phyloP scores from a whole-genome alignment of 371 early-diverging fungal species.

The Actinomucor elegans region DNA sequence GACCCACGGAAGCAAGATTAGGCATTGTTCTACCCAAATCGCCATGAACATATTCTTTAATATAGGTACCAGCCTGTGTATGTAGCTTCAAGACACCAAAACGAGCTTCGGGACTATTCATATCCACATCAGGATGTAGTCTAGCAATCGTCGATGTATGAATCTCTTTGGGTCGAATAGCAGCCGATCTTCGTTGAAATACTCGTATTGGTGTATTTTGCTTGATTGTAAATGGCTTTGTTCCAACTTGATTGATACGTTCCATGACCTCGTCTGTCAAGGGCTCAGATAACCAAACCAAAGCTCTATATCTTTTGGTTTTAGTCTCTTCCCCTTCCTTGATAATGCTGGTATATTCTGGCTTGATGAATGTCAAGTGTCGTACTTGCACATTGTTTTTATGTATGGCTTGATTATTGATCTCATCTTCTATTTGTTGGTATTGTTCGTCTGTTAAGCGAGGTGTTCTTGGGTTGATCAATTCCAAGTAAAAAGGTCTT shows the following conservation, averaged over 20 bases:
- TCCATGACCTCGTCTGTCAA: constrained; percentile 56
- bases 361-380: constrained; percentile 43
- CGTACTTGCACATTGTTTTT: constrained; percentile 58
- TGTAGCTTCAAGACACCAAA: constrained; percentile 68
- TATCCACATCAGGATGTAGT: constrained; percentile 9
- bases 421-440: constrained; percentile 49
- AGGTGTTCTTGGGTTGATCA: constrained; percentile 74
- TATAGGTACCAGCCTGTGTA: constrained; percentile 96
- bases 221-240: constrained; percentile 59
- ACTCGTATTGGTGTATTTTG: constrained; percentile 97
- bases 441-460: constrained; percentile 42
- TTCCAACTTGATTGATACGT: constrained; percentile 47
- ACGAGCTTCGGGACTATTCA: constrained; percentile 27
- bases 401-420: constrained; percentile 48
- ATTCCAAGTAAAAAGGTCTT: constrained; percentile 91
- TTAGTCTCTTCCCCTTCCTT: constrained; percentile 86
- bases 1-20: constrained; percentile 69
- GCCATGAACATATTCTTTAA: constrained; percentile 98
- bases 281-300: constrained; percentile 69
- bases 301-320: constrained; percentile 79
- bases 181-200: constrained; percentile 77
- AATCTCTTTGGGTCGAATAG: constrained; percentile 72
- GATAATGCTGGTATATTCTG: constrained; percentile 62
- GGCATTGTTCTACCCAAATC: constrained; percentile 94
- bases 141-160: constrained; percentile 42